Conservation (phyloP, 2,329 filamentous ascomycete species). For the Rutstroemia sp. region DNA sequence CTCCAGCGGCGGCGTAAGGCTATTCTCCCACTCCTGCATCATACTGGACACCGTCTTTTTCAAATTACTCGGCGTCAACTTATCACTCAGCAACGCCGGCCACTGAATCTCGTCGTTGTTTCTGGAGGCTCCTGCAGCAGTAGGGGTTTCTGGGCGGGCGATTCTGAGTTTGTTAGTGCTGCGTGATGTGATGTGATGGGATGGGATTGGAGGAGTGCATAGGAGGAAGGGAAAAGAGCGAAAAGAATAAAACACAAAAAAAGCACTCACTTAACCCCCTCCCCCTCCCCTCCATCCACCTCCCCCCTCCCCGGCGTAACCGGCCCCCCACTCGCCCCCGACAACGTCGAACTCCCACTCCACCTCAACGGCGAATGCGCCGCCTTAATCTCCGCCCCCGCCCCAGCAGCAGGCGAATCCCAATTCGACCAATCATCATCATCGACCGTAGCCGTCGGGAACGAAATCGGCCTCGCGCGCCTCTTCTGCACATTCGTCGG, state of each 20-base stretch:
- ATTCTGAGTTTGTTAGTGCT: constrained; percentile 4
- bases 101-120: constrained; percentile 32
- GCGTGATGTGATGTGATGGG: neutral
- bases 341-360: constrained; percentile 42
- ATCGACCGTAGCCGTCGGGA: constrained; percentile 33
- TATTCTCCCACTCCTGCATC: constrained; percentile 89
- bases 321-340: constrained; percentile 23
- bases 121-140: constrained; percentile 10
- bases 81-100: constrained; percentile 35
- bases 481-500: constrained; percentile 17
- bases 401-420: constrained; percentile 40
- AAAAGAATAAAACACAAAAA: neutral
- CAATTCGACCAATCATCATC: constrained; percentile 58
- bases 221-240: neutral
- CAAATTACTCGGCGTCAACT: constrained; percentile 57
- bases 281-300: constrained; percentile 10
- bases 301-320: constrained; percentile 21
- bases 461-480: constrained; percentile 17
- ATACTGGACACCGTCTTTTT: constrained; percentile 77
- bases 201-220: neutral
- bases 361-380: constrained; percentile 43
- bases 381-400: too few species aligned
- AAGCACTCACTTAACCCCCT: constrained; percentile 22
- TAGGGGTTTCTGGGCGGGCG: constrained; percentile 10
- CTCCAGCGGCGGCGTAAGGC: constrained; percentile 46